These are phyloP conservation scores for Trichoderma simmonsii DNA, from an alignment of 2,329 filamentous ascomycete species.

Conservation along the genomic window DNA sequence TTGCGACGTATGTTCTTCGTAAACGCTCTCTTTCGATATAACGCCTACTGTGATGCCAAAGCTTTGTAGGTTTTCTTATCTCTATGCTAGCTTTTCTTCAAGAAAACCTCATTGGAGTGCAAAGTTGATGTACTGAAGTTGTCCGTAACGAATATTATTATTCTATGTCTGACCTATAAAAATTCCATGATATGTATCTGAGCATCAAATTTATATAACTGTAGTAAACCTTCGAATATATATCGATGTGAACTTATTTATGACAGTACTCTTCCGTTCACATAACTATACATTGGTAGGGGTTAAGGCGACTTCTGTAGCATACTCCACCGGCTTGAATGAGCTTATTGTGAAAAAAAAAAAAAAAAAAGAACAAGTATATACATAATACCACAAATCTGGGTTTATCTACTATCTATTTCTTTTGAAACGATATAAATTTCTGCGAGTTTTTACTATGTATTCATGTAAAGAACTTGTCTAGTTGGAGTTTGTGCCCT, in stretches of 20 bases:
- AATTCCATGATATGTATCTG: neutral
- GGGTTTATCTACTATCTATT: neutral
- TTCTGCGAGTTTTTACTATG: neutral
- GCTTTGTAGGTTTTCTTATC: neutral
- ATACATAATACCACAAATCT: neutral
- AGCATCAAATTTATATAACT: too few relatives aligned
- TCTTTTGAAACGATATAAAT: neutral
- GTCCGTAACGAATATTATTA: neutral
- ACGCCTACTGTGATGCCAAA: neutral
- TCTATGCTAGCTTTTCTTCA: neutral
- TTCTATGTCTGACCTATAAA: neutral
- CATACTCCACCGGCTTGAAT: fast-evolving
- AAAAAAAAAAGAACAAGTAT: too few relatives aligned
- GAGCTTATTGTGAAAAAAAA: neutral
- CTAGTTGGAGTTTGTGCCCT: neutral
- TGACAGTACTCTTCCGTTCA: too few relatives aligned
- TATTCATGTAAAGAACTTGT: neutral
- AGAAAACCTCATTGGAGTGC: fast-evolving
- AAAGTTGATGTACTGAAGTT: neutral
- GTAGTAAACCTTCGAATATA: too few relatives aligned
- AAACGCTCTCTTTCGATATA: neutral
- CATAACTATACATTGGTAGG: too few relatives aligned
- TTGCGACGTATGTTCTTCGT: neutral
- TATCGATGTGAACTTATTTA: too few relatives aligned
- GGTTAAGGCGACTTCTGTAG: neutral